These are phyloP conservation scores for Murraya paniculata DNA, from an alignment of 345 rosid genomes.

Conservation along the genomic window DNA sequence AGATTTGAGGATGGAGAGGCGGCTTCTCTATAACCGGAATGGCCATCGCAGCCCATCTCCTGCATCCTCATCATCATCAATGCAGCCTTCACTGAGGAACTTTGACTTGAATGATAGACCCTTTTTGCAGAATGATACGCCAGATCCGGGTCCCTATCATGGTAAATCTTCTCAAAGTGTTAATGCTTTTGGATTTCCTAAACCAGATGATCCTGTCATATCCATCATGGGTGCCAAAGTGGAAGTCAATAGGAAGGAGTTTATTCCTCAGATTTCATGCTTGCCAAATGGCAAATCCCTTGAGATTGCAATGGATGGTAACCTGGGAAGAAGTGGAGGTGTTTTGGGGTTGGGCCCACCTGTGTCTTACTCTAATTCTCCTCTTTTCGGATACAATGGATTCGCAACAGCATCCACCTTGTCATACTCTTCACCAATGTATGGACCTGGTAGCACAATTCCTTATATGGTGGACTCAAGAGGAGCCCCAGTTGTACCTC, in stretches of 20 bases:
- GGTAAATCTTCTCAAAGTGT: conserved; percentile 36
- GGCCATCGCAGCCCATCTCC: conserved; percentile 73
- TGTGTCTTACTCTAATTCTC: conserved; percentile 52
- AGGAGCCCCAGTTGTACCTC: conserved; percentile 64
- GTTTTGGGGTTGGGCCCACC: conserved; percentile 56
- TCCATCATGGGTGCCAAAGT: conserved; percentile 77
- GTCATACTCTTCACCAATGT: conserved; percentile 55
- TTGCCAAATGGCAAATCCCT: conserved; percentile 59
- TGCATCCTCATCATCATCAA: conserved; percentile 70
- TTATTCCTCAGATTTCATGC: conserved; percentile 39
- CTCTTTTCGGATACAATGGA: conserved; percentile 60
- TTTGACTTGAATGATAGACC: conserved; percentile 94
- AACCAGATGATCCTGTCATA: conserved; percentile 54
- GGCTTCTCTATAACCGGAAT: conserved; percentile 42
- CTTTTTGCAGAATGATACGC: conserved; percentile 38
- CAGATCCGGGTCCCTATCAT: conserved; percentile 44
- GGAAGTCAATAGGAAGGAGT: conserved; percentile 54
- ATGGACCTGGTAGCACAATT: conserved; percentile 57
- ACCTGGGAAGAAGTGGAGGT: conserved; percentile 50
- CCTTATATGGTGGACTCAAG: conserved; percentile 79
- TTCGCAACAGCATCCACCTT: conserved; percentile 44
- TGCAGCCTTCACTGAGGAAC: conserved; percentile 63
- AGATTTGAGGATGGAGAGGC: conserved; percentile 51
- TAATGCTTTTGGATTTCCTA: conserved; percentile 40
- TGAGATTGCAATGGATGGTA: conserved; percentile 42